Evolutionary conservation across 495 filamentous ascomycete species (phyloP), one percentile per base, ranked within the genome.

Genomic region (Coniosporium apollinis): DNA sequence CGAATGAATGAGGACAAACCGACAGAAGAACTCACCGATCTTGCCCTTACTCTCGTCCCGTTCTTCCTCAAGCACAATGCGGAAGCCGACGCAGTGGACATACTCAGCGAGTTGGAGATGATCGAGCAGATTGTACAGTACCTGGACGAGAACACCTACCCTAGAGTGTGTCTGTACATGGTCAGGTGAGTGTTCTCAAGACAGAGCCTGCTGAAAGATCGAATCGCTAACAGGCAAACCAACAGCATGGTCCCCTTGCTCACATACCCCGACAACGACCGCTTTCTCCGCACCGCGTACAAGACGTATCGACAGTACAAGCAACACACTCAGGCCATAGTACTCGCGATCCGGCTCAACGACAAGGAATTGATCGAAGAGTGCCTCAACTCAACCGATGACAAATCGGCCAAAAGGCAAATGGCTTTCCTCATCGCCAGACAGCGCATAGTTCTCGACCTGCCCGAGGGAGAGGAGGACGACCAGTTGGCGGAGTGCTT

Each of bases 51-150:
- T 13, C 71, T 99, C 24, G 84, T 99, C 10, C 87, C 89, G 1
- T 82, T 93, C 46, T 96, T 96, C 60, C 65, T 99, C 31, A 83
- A 82, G 61, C 89, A 87, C 61, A 96, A 96, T 47, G 89, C 89
- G 36, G 89, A 99, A 61, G 91, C 86, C 9, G 89, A 99, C 57
- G 91, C 89, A 13, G 89, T 96, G 24, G 89, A 99, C 57, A 66
- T 99, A 39, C 72, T 96, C 65, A 89, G 81, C 55, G 91, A 99
- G 52, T 60, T 99, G 30, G 89, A 99, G 55, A 93, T 91, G 45
- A 96, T 96, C 47, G 80, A 92, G 46, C 65, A 85, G 47, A 78
- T 99, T n/a, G 75, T 81, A 26, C 64, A 77, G 37, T 85, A 84
- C 46, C 64, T 96, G 36, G 89, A 99, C 52, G 79, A 93, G 52